A percentile compares a stretch with the other conserved stretches of the same genome.
Evolutionary conservation across 345 rosid genomes (phyloP).

Genomic region (Acer saccharum): DNA sequence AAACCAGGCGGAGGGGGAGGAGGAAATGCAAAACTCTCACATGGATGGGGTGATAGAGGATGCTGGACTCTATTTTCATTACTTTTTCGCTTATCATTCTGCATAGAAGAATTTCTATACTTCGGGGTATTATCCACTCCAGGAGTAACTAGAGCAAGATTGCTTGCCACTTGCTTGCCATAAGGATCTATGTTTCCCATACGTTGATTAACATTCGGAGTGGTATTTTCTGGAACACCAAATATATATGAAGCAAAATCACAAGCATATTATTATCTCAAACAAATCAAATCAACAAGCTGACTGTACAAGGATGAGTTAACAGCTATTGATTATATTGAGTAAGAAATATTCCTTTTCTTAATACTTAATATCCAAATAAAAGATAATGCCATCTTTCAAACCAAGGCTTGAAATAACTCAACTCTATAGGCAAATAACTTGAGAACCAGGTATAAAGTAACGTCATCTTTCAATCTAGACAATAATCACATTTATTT

Average conservation of each 20-base stretch:
- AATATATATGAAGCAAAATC: slow-evolving; percentile 11
- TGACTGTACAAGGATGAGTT: background rate
- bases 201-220: slow-evolving; percentile 36
- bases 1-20: slow-evolving; percentile 81
- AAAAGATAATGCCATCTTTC: background rate
- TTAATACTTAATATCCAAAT: background rate
- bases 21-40: slow-evolving; percentile 68
- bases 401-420: background rate
- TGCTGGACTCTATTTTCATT: slow-evolving; percentile 32
- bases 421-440: background rate
- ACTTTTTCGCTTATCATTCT: slow-evolving; percentile 32
- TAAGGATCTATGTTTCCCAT: slow-evolving; percentile 31
- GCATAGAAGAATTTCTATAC: slow-evolving; percentile 21
- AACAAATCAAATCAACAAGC: slow-evolving; percentile 3
- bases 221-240: slow-evolving; percentile 46
- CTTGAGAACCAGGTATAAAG: background rate
- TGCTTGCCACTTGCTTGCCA: slow-evolving; percentile 23
- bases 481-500: background rate
- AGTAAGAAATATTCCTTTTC: background rate
- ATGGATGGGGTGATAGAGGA: slow-evolving; percentile 53
- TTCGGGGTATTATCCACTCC: slow-evolving; percentile 16
- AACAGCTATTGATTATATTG: background rate
- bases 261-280: slow-evolving; percentile 12
- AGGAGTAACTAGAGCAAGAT: slow-evolving; percentile 23
- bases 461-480: background rate